Base-by-base conservation (phyloP, 2,329 filamentous ascomycete species). In the Sclerotiophoma versabilis region DNA sequence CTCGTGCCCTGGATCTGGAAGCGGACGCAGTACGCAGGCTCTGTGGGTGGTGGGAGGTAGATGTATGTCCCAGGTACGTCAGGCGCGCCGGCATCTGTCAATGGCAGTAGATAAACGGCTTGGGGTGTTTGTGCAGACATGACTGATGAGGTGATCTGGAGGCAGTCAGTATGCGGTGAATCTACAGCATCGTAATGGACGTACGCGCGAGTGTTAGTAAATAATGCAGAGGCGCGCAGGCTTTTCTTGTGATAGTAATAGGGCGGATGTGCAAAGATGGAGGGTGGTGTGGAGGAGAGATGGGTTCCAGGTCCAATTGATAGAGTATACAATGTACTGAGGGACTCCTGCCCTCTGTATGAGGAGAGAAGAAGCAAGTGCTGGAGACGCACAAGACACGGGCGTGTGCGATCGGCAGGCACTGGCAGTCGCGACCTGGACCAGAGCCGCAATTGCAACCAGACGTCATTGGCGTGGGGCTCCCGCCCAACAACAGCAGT, bases 1-100 rank as follows among this genome's bases (percentile, higher is more conserved):
- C 93, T 96, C 52, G 92, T 93, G 58, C 95, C 93, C 76, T 97
- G 90, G 65, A 97, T 93, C 64, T 92, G 86, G 76, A 99, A 96
- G 55, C 93, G 88, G 52, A 97, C 81, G 47, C 84, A 84, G 69
- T 98, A 88, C 34, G 89, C 74, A 12, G 82, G 89, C n/a, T 88
- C 83, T 33, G 83, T 84, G 15, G 90, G 88, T 15, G 95, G 87
- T 0, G 92, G 89, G 36, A 99, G 82, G 75, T 96, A 96, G 69
- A 98, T 90, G 80, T 97, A 99, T 65, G 90, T 87, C 68, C 92
- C 91, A 22, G 90, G 84, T 42, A 99, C 87, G 74, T 96, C 88
- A 29, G 96, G 95, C 64, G 92, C 92, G 67, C 96, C 95, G 77
- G 93, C 85, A 77, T 99, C 93, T 73, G 92, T 95, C 76, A 99